Evolutionary conservation across 1,284 basidiomycete genomes (phyloP), one percentile per base, ranked within the genome.

Genomic region (Trichosporon sp.): DNA sequence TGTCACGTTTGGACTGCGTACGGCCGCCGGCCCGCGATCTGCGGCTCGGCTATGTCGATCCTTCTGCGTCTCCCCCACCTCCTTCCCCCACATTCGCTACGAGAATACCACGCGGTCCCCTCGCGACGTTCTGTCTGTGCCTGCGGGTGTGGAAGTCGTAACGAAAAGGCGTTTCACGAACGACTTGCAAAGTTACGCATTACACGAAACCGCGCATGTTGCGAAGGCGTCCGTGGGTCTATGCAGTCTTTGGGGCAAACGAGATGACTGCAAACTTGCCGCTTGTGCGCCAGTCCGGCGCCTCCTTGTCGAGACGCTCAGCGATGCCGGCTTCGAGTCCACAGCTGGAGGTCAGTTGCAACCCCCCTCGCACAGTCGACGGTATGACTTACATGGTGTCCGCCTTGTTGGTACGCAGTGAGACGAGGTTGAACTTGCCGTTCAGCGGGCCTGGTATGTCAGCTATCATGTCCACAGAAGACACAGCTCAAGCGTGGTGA

Each of bases 321-420:
- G 70, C 76, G 27, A 74, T 66, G 0, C 78, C 79, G 36, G 74
- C 73, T 0, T 66, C 61, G 6, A 81, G 67, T 3, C 79, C 79
- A 36, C 71, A 76, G 59, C 77, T 80, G 65, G 3, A 11, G 2
- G 49, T 36, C 14, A 44, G 31, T 23, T 63, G n/a, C n/a, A n/a
- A n/a, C n/a, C n/a, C n/a, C n/a, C n/a, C n/a, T n/a, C n/a, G n/a
- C n/a, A n/a, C n/a, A n/a, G n/a, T n/a, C n/a, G n/a, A n/a, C n/a
- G n/a, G n/a, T n/a, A 9, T 11, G 16, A 72, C 78, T 68, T 63
- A 80, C 33, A 90, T 90, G 1, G 97, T 94, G 74, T 98, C 95
- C 0, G 95, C 95, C 79, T 99, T 98, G 83, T 91, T 94, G 1
- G 95, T 99, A 25, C 95, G 86, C 64, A 97, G 81, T 70, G 90